Evolutionary conservation across 1,284 basidiomycete species (phyloP).

Genomic region (Rhodotorula glutinis): DNA sequence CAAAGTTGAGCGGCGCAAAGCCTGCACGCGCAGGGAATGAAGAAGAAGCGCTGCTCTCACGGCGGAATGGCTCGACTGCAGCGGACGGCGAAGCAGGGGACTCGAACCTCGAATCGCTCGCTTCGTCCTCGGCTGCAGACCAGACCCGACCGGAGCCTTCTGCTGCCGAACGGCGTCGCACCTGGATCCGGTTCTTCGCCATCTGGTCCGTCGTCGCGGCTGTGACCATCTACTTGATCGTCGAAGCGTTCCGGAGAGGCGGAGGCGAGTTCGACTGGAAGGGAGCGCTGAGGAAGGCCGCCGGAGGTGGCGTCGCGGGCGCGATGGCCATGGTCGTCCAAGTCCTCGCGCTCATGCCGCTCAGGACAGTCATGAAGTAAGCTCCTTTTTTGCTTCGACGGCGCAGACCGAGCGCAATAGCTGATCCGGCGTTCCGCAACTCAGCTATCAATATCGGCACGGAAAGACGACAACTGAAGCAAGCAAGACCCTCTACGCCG

Average conservation of each 20-base stretch:
- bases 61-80: not conserved
- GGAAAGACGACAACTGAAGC: conserved; percentile 61
- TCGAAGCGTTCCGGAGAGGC: conserved; percentile 31
- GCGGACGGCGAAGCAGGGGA: not conserved
- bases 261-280: conserved; percentile 66
- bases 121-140: too few relatives aligned
- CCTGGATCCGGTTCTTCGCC: conserved; percentile 19
- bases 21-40: not conserved
- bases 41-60: not conserved
- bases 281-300: conserved; percentile 68
- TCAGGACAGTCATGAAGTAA: conserved; percentile 84
- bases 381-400: not conserved
- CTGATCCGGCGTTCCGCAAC: too few relatives aligned
- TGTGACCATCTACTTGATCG: conserved; percentile 27
- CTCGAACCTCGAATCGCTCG: not conserved
- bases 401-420: not conserved
- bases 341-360: conserved; percentile 52
- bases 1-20: not conserved
- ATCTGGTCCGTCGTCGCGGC: conserved; percentile 35
- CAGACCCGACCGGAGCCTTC: not conserved
- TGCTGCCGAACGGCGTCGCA: not conserved
- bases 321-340: conserved; percentile 77
- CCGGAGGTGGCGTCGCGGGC: conserved; percentile 59
- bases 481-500: conserved; percentile 63
- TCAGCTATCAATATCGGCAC: conserved; percentile 54